phyloP scores from a whole-genome alignment of 805 yeast species.

The Jamesozyma rosinii region DNA sequence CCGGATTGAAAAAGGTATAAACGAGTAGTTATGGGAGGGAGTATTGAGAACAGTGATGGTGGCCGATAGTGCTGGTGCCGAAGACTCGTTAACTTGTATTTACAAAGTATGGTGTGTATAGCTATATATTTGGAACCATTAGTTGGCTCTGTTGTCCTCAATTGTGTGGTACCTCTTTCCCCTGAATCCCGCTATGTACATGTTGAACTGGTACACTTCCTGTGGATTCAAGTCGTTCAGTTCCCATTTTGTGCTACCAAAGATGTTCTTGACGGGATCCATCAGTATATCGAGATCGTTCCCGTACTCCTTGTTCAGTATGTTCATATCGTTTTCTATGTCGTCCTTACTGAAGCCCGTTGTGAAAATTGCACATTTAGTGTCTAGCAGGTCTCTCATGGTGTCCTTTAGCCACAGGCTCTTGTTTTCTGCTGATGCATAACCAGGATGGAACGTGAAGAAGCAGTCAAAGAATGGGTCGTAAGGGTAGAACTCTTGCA shows the following conservation, averaged over 20 bases:
- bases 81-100: no score
- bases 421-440: conserved; percentile 69
- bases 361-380: conserved; percentile 85
- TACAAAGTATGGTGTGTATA: no score
- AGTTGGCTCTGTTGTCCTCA: conserved; percentile 6
- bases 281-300: conserved; percentile 76
- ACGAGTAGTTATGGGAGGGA: no score
- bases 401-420: conserved; percentile 86
- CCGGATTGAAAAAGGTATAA: no score
- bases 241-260: conserved; percentile 88
- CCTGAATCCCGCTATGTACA: conserved; percentile 81
- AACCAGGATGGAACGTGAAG: conserved; percentile 92
- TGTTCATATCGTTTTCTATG: conserved; percentile 54
- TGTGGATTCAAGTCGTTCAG: conserved; percentile 86
- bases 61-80: no score
- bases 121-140: no score
- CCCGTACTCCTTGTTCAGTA: conserved; percentile 56
- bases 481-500: conserved; percentile 92
- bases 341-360: conserved; percentile 84
- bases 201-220: conserved; percentile 87
- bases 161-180: conserved; percentile 95
- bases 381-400: conserved; percentile 77
- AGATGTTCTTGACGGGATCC: conserved; percentile 62
- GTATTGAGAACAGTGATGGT: no score
- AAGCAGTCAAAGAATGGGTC: conserved; percentile 93